These are phyloP conservation scores for Penicillium sp. DNA, from an alignment of 2,329 filamentous ascomycete genomes.

Conservation along the genomic window DNA sequence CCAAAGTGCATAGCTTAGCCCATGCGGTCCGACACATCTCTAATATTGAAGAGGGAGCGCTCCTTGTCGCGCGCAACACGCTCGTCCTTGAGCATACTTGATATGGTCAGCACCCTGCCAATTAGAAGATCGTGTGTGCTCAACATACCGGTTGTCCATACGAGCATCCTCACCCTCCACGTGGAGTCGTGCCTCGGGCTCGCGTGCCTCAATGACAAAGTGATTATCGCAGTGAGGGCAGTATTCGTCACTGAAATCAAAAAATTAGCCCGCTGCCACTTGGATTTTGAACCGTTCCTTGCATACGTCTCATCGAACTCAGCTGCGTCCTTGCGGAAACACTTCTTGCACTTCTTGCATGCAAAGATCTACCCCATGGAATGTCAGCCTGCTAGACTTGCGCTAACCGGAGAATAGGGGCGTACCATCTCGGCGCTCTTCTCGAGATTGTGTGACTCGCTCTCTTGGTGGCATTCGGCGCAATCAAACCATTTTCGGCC, in stretches of 20 bases:
- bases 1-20: slow-evolving; percentile 53
- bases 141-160: slow-evolving; percentile 65
- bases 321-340: slow-evolving; percentile 87
- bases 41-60: slow-evolving; percentile 73
- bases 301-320: slow-evolving; percentile 80
- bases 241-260: slow-evolving; percentile 74
- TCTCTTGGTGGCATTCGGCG: slow-evolving; percentile 86
- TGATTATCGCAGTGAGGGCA: slow-evolving; percentile 99
- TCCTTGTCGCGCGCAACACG: slow-evolving; percentile 62
- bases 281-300: not conserved
- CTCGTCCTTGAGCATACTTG: slow-evolving; percentile 86
- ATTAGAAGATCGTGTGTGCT: not conserved
- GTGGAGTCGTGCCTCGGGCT: slow-evolving; percentile 76
- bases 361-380: slow-evolving; percentile 62
- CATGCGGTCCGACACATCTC: slow-evolving; percentile 70
- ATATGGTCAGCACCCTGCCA: slow-evolving; percentile 13
- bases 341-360: slow-evolving; percentile 99
- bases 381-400: slow-evolving; percentile 4
- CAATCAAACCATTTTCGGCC: slow-evolving; percentile 99
- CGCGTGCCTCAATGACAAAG: slow-evolving; percentile 86
- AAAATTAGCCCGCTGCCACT: slow-evolving; percentile 1
- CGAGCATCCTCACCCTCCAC: slow-evolving; percentile 90
- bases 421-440: slow-evolving; percentile 77
- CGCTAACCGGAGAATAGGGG: not conserved
- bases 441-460: slow-evolving; percentile 71